These are phyloP conservation scores for Pleurostoma richardsiae DNA, from an alignment of 2,329 filamentous ascomycete species.

Conservation along the genomic window DNA sequence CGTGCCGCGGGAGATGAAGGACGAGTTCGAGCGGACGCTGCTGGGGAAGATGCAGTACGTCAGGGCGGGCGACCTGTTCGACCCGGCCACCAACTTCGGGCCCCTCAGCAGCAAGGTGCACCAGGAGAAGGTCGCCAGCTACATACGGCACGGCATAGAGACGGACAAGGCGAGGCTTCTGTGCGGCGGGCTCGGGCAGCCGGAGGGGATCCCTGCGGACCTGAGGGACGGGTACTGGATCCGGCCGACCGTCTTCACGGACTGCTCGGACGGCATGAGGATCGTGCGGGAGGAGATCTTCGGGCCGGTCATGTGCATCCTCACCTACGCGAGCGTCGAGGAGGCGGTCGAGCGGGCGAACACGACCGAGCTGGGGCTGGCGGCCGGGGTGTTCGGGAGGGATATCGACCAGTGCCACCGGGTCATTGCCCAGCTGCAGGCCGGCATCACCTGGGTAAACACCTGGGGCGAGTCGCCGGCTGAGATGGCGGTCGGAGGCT, in stretches of 20 bases:
- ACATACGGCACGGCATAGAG: constrained; percentile 71
- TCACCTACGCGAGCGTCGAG: constrained; percentile 66
- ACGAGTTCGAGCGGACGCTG: constrained; percentile 62
- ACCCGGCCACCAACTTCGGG: constrained; percentile 73
- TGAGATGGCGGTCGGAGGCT: constrained; percentile 88
- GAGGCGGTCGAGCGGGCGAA: constrained; percentile 72
- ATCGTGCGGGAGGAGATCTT: constrained; percentile 84
- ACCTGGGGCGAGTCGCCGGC: constrained; percentile 90
- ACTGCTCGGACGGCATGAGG: constrained; percentile 78
- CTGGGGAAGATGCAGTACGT: constrained; percentile 66
- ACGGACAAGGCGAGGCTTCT: constrained; percentile 70
- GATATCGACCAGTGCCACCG: constrained; percentile 70
- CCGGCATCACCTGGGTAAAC: constrained; percentile 89
- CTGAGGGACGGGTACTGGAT: constrained; percentile 73
- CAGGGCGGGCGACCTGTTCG: constrained; percentile 68
- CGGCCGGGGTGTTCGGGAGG: constrained; percentile 77
- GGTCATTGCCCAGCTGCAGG: constrained; percentile 66
- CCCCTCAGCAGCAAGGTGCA: constrained; percentile 73
- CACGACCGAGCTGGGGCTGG: constrained; percentile 70
- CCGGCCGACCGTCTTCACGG: constrained; percentile 75
- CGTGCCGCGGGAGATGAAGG: constrained; percentile 61
- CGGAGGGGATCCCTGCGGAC: constrained; percentile 42
- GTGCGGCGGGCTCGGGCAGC: constrained; percentile 61
- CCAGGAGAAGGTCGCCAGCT: constrained; percentile 70
- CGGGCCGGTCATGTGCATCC: constrained; percentile 78